phyloP scores from a whole-genome alignment of 2,329 filamentous ascomycete species.

The Colletotrichum orbiculare region DNA sequence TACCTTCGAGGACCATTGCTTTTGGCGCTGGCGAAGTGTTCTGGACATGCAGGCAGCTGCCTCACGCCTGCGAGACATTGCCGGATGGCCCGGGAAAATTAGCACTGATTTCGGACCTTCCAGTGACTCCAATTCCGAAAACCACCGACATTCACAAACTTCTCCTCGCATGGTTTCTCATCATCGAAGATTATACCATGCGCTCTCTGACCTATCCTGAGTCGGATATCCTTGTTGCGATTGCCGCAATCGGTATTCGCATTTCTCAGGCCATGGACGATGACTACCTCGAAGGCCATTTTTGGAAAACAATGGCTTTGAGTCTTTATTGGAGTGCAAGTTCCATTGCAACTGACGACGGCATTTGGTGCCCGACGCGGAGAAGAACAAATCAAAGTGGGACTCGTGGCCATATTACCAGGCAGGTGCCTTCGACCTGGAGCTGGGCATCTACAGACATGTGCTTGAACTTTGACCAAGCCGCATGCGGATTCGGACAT shows the following conservation, averaged over 20 bases:
- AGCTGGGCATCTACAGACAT: not conserved
- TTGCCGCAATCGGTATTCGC: not conserved
- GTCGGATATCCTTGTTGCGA: not conserved
- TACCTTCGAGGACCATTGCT: not conserved
- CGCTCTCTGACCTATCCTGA: not conserved
- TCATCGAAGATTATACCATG: accelerated
- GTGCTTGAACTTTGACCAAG: not conserved
- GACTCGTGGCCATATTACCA: not conserved
- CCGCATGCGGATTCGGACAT: not conserved
- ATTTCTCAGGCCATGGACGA: not conserved
- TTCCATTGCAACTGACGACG: not conserved
- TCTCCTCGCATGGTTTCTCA: not conserved
- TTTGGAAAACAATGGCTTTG: not conserved
- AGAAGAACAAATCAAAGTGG: not conserved
- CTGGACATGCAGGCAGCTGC: not conserved
- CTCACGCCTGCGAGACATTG: not conserved
- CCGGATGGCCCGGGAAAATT: not conserved
- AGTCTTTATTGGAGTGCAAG: not conserved
- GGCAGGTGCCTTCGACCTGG: not conserved
- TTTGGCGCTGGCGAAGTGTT: not conserved
- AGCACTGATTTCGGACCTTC: too few species aligned
- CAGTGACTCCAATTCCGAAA: not conserved
- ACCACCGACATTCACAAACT: not conserved
- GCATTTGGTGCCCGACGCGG: too few species aligned
- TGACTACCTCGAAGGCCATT: not conserved